phyloP scores from a whole-genome alignment of 179 eudicot species.

The Silene vulgaris region DNA sequence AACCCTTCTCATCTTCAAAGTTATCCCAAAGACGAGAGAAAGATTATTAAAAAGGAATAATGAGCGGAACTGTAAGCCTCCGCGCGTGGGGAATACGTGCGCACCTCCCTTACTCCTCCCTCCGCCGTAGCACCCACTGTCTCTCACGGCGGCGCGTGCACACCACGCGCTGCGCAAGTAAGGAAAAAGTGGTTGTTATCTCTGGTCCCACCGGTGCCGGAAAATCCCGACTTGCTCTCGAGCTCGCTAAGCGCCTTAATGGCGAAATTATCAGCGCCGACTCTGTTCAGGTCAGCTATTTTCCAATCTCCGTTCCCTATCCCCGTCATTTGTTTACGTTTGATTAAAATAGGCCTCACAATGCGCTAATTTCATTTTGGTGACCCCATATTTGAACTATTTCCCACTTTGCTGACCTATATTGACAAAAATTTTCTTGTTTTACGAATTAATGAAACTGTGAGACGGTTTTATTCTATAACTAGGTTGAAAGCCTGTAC shows the following conservation, averaged over 20 bases:
- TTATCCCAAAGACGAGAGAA: neutral
- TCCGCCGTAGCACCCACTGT: neutral
- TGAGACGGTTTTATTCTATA: no score
- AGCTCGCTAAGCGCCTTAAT: slow-evolving; percentile 77
- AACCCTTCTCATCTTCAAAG: no score
- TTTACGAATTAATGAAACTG: no score
- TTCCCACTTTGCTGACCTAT: neutral
- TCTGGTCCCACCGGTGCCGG: slow-evolving; percentile 97
- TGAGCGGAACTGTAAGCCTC: slow-evolving; percentile 26
- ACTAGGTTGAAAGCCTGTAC: no score
- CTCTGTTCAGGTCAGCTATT: slow-evolving; percentile 69
- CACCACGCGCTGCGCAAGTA: slow-evolving; percentile 34
- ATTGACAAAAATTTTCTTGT: no score
- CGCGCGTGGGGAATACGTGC: slow-evolving; percentile 32
- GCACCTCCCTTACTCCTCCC: slow-evolving; percentile 19
- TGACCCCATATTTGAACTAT: neutral
- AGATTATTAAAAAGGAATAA: neutral
- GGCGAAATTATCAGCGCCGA: slow-evolving; percentile 95
- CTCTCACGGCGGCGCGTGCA: slow-evolving; percentile 25
- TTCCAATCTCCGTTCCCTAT: neutral
- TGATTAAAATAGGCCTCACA: neutral
- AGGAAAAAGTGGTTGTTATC: slow-evolving; percentile 69
- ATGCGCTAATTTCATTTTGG: neutral
- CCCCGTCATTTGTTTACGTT: neutral
- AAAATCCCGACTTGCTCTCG: slow-evolving; percentile 71